These are phyloP conservation scores for Capronia coronata DNA, from an alignment of 2,329 filamentous ascomycete genomes.

Conservation along the genomic window DNA sequence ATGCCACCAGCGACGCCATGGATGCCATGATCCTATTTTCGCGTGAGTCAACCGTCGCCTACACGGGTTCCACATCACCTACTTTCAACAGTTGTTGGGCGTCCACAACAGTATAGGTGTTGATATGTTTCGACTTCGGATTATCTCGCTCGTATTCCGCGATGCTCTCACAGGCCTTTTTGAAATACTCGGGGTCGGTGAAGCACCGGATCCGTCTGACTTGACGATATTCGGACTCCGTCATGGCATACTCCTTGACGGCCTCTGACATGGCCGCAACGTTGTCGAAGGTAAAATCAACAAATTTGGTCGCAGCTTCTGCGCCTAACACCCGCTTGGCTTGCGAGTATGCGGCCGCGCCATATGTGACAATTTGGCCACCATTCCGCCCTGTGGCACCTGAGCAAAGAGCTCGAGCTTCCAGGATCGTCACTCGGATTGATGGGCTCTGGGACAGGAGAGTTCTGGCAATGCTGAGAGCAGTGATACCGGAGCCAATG, in stretches of 20 bases:
- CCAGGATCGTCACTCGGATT: conserved; percentile 29
- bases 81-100: too few species aligned
- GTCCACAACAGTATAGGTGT: too few species aligned
- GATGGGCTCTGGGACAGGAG: conserved; percentile 28
- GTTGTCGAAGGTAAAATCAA: too few species aligned
- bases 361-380: conserved; percentile 29
- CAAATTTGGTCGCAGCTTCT: too few species aligned
- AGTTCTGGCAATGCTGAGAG: conserved; percentile 30
- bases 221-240: too few species aligned
- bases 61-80: conserved; percentile 1
- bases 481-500: conserved; percentile 35
- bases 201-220: too few species aligned
- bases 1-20: conserved; percentile 22
- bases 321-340: too few species aligned
- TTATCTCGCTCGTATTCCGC: too few species aligned
- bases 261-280: background rate
- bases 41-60: conserved; percentile 2
- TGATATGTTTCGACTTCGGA: too few species aligned
- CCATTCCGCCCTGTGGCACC: conserved; percentile 36
- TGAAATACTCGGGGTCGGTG: too few species aligned
- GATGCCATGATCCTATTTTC: conserved; percentile 21
- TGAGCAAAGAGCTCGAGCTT: conserved; percentile 33
- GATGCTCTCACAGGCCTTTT: too few species aligned
- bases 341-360: conserved; percentile 2
- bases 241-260: too few species aligned